Conservation (phyloP, 805 yeast genomes). For the Yarrowia divulgata region DNA sequence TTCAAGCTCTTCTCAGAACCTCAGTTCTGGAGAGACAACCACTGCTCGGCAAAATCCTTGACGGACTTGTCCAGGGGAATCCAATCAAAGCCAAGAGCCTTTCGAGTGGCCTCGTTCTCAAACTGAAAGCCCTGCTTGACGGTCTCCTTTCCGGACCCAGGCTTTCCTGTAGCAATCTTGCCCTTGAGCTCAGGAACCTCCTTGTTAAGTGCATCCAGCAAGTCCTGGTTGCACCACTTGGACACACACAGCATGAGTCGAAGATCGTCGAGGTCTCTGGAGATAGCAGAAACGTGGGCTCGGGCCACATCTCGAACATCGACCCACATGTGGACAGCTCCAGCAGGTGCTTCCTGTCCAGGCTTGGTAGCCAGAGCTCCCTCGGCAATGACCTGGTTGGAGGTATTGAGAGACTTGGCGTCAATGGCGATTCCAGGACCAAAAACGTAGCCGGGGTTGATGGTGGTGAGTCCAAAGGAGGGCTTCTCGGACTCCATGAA, state of each 20-base stretch:
- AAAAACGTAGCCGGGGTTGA: slow-evolving; percentile 49
- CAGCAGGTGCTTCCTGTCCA: not conserved
- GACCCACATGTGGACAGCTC: slow-evolving; percentile 46
- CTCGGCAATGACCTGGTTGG: slow-evolving; percentile 42
- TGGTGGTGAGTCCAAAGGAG: slow-evolving; percentile 46
- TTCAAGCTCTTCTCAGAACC: too few species aligned
- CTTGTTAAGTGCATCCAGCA: slow-evolving; percentile 42
- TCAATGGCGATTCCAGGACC: slow-evolving; percentile 47
- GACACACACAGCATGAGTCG: slow-evolving; percentile 44
- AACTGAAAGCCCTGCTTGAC: not conserved
- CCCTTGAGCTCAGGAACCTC: slow-evolving; percentile 3
- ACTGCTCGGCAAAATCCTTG: slow-evolving; percentile 3
- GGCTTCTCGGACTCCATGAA: slow-evolving; percentile 50
- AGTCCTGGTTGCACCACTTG: slow-evolving; percentile 35
- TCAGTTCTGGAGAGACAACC: not conserved
- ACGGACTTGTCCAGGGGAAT: slow-evolving; percentile 2
- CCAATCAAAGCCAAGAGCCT: not conserved
- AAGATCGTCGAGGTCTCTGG: slow-evolving; percentile 46
- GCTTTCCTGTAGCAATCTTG: slow-evolving; percentile 2
- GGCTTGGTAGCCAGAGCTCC: not conserved
- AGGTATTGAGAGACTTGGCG: slow-evolving; percentile 48
- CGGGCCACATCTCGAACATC: slow-evolving; percentile 70
- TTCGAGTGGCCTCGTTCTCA: slow-evolving; percentile 5
- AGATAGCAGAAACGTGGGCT: slow-evolving; percentile 60
- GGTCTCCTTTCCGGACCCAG: not conserved